Evolutionary conservation across 306 rosid species (phyloP), one percentile per base, ranked within the genome.

Genomic region (Vigna reflexopilosa): DNA sequence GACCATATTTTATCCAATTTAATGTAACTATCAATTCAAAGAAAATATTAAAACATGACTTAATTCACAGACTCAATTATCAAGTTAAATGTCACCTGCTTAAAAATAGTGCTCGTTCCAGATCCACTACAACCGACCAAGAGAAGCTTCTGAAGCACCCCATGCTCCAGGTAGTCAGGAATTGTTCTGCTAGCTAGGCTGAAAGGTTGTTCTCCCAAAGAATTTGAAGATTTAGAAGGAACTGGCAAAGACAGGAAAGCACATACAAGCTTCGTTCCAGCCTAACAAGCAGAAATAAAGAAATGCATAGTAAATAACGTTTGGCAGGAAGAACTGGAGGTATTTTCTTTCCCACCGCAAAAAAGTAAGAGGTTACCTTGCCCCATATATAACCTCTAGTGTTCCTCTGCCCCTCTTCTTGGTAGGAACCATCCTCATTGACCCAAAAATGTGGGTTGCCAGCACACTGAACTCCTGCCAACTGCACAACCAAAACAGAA

Each of bases 371-470:
- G 14, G 67, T 66, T 89, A 93, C 99, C 97, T 96, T 96, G 50
- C 99, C 99, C 99, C 98, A 96, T 75, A 96, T 88, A 82, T 85
- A 96, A 28, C 99, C 99, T 86, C 94, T 89, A 17, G 99, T 96
- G 83, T 96, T 96, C 86, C 75, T 96, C 90, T 96, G 99, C 55
- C 99, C 99, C 94, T 96, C 99, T 82, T 96, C 99, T 86, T 93
- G 99, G 87, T 96, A 96, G 51, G 99, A 96, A 49, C 99, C 99
- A 78, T 96, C 99, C 44, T 96, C 99, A 76, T 96, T 91, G 78
- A 96, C 93, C 99, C 99, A 96, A 87, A 96, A 96, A 83, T 96
- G 99, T 24, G 98, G 99, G 84, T 96, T 89, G 57, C 99, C 99
- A 69, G 98, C 99, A 86, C 97, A 91, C 34, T 91, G 97, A 84